phyloP scores from a whole-genome alignment of 2,329 filamentous ascomycete genomes.

The Stachybotrys echinatus region DNA sequence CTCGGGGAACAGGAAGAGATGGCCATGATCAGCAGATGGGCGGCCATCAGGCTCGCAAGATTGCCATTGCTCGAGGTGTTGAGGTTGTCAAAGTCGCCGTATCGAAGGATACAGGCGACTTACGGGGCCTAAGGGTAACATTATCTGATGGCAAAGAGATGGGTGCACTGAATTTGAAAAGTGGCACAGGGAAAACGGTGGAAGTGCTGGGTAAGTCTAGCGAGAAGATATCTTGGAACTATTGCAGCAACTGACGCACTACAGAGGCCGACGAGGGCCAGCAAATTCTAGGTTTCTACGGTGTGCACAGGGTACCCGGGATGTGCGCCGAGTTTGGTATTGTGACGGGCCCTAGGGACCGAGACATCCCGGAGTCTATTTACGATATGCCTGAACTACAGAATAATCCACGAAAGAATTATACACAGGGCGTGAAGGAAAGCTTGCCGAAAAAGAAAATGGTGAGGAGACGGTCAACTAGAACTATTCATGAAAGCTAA shows the following conservation, averaged over 20 bases:
- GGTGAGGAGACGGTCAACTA: neutral
- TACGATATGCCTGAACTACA: conserved; percentile 37
- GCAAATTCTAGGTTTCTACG: conserved; percentile 40
- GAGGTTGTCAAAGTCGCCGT: conserved; percentile 25
- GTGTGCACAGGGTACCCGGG: conserved; percentile 18
- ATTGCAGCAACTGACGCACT: conserved; percentile 3
- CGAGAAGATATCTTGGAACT: neutral
- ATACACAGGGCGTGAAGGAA: neutral
- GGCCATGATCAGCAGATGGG: conserved; percentile 16
- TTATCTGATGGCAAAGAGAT: conserved; percentile 13
- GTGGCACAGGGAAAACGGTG: neutral
- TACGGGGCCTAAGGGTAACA: conserved; percentile 16
- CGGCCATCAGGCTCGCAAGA: conserved; percentile 21
- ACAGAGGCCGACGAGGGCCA: conserved; percentile 26
- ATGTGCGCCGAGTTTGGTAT: conserved; percentile 39
- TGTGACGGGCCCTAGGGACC: conserved; percentile 33
- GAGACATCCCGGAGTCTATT: conserved; percentile 31
- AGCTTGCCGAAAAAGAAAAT: neutral
- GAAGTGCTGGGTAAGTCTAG: conserved; percentile 8
- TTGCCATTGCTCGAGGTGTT: conserved; percentile 13
- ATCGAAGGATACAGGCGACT: neutral
- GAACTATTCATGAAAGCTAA: neutral
- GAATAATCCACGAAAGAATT: conserved; percentile 17
- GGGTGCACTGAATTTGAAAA: conserved; percentile 12
- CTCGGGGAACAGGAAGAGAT: conserved; percentile 10